phyloP scores from a whole-genome alignment of 2,329 filamentous ascomycete genomes.

The Scedosporium boydii region DNA sequence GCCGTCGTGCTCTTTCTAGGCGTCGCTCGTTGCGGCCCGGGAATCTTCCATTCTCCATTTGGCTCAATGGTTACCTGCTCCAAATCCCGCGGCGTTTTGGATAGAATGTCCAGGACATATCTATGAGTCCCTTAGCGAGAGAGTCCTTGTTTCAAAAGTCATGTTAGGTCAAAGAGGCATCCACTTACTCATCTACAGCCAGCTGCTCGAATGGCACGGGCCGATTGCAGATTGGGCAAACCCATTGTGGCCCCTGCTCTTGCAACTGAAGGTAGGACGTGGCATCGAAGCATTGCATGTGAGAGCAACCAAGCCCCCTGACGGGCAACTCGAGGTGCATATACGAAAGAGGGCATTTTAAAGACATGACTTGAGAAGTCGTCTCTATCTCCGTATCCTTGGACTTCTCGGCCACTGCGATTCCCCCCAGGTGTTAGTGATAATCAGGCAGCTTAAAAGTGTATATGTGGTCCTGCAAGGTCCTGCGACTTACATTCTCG shows the following conservation, averaged over 20 bases:
- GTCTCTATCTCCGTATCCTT: slow-evolving; percentile 84
- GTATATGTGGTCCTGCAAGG: not conserved
- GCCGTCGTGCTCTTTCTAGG: not conserved
- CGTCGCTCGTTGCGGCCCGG: not conserved
- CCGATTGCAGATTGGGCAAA: slow-evolving; percentile 90
- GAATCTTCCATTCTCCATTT: slow-evolving; percentile 62
- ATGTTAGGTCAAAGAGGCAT: not conserved
- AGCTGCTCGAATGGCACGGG: slow-evolving; percentile 69
- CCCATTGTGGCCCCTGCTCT: slow-evolving; percentile 93
- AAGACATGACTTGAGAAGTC: slow-evolving; percentile 76
- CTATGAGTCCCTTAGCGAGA: slow-evolving; percentile 26
- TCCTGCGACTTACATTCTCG: slow-evolving; percentile 57
- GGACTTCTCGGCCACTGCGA: slow-evolving; percentile 66
- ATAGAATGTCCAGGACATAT: slow-evolving; percentile 81
- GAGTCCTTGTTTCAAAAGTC: not conserved
- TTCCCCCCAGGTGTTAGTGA: slow-evolving; percentile 9
- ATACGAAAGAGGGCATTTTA: slow-evolving; percentile 88
- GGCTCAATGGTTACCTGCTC: slow-evolving; percentile 90
- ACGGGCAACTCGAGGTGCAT: slow-evolving; percentile 72
- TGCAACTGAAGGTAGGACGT: slow-evolving; percentile 87
- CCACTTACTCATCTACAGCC: slow-evolving; percentile 72
- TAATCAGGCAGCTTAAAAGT: not conserved
- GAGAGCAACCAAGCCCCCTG: slow-evolving; percentile 68
- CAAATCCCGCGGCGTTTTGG: slow-evolving; percentile 56
- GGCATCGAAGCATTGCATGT: slow-evolving; percentile 93